Base-by-base conservation (phyloP, 176 grass and related monocot species). In the Olyra latifolia region DNA sequence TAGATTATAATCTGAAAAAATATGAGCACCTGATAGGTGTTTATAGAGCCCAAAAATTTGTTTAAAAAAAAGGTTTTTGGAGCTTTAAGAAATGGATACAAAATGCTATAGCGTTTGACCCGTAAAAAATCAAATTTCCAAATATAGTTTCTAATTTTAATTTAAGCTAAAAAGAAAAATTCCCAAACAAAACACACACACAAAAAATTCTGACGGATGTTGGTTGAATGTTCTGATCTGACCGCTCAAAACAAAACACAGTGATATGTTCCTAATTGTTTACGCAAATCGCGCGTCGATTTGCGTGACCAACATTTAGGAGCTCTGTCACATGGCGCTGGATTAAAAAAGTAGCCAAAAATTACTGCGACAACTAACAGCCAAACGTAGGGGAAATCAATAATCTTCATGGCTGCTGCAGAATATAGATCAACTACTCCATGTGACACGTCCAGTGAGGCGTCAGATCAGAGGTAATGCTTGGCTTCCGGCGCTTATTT, bases 391-490 rank as follows among this genome's bases (percentile, higher is more conserved):
- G 59, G 42, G 27, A 35, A 61, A 50, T 50, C 62, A 67, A 11
- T 52, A 50, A 35, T 35, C 32, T 39, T 4, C 48, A 43, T 50
- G 55, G 44, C 29, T 52, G 50, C 25, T 61, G 46, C 9, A 46
- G 39, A 45, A 6, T 69, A 69, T 19, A 29, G 38, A 45, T 9
- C 65, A 39, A 70, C 17, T 35, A 47, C 1, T 64, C 32, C 47
- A 75, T 57, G 23, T 22, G 41, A 50, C 49, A 69, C 52, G 50
- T 40, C 82, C 50, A 70, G 52, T 77, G 38, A 43, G 72, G 19
- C 72, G 8, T 1, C 15, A 44, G 13, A 23, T 53, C 19, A 41
- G 7, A 63, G 50, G 25, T 52, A 11, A 53, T 24, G 17, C 39
- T 86, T 67, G 23, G 15, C 32, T 32, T 41, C 23, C 40, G 5